These are phyloP conservation scores for Brassica carinata DNA, from an alignment of 345 rosid genomes.

Conservation along the genomic window DNA sequence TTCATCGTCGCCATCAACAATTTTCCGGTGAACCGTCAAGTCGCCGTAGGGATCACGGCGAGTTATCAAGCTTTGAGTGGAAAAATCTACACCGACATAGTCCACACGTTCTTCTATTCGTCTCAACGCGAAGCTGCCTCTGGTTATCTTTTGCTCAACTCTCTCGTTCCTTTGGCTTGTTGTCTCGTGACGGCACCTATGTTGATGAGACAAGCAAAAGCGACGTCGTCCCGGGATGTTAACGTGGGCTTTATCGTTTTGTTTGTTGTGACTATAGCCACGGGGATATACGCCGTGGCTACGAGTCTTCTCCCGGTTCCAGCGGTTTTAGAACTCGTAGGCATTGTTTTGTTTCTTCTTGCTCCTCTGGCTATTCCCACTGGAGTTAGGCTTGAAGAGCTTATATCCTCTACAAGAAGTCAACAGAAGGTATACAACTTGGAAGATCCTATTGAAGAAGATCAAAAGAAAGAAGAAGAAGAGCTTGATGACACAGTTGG, in stretches of 20 bases:
- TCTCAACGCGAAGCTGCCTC: slow-evolving; percentile 46
- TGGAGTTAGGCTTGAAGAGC: slow-evolving; percentile 23
- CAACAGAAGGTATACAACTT: slow-evolving; percentile 40
- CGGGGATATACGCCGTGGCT: slow-evolving; percentile 66
- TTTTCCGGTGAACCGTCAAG: slow-evolving; percentile 59
- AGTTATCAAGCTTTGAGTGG: slow-evolving; percentile 85
- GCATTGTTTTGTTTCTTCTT: slow-evolving; percentile 50
- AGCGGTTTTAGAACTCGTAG: slow-evolving; percentile 43
- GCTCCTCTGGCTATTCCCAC: slow-evolving; percentile 59
- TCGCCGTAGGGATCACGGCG: slow-evolving; percentile 69
- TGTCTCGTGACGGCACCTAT: slow-evolving; percentile 49
- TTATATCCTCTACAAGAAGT: not conserved
- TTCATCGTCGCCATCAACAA: slow-evolving; percentile 55
- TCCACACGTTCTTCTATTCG: slow-evolving; percentile 43
- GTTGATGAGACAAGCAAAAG: slow-evolving; percentile 27
- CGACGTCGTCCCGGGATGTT: slow-evolving; percentile 2
- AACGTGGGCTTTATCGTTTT: slow-evolving; percentile 46
- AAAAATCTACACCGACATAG: slow-evolving; percentile 68
- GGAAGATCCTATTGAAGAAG: slow-evolving; percentile 33
- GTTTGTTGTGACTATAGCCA: slow-evolving; percentile 58
- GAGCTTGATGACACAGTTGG: slow-evolving; percentile 24
- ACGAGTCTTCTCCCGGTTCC: slow-evolving; percentile 54
- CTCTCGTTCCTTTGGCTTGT: slow-evolving; percentile 54
- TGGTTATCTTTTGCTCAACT: slow-evolving; percentile 63
- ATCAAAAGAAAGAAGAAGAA: slow-evolving; percentile 5